Base-by-base conservation (phyloP, 148 eudicot species). In the Simmondsia chinensis region DNA sequence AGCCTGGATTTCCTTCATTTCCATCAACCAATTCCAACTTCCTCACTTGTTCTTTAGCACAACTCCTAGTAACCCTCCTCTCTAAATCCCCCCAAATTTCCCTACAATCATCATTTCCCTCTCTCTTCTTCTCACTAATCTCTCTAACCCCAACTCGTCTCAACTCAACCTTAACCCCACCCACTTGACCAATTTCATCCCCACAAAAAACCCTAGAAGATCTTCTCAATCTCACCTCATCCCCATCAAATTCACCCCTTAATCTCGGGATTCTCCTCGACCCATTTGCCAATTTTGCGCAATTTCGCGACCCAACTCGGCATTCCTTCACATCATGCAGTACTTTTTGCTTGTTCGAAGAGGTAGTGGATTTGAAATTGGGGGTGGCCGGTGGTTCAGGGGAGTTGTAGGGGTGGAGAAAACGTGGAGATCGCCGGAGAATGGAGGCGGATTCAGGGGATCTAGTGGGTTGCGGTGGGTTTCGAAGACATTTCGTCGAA, bases 381-480 rank as follows among this genome's bases (percentile, higher is more conserved):
- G 71, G 64, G 46, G 77, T 69, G 20, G 19, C 7, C 34, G 2
- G 34, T 22, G 28, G 40, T 31, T 20, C 4, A 0, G 38, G 7
- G 29, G 44, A 65, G 39, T 32, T 19, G 1, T 36, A 45, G 42
- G 47, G 57, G 7, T 30, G 58, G 5, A 43, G 57, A 45, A 79
- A 33, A 20, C 88, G 77, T 11, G 85, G 69, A 15, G 88, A 84
- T 61, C 81, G 52, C 53, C 85, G 40, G 18, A 57, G 71, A 48
- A n/a, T n/a, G n/a, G 61, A 28, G 12, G 48, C 37, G 50, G 54
- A 17, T 46, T 43, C 32, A 28, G 49, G 60, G 2, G 28, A 19
- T 24, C 41, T n/a, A 7, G 10, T n/a, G 25, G 20, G 12, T 16
- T 48, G 52, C 29, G 48, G 42, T 63, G n/a, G n/a, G n/a, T 71